These are phyloP conservation scores for Neurospora sp. DNA, from an alignment of 495 filamentous ascomycete genomes.

Conservation along the genomic window DNA sequence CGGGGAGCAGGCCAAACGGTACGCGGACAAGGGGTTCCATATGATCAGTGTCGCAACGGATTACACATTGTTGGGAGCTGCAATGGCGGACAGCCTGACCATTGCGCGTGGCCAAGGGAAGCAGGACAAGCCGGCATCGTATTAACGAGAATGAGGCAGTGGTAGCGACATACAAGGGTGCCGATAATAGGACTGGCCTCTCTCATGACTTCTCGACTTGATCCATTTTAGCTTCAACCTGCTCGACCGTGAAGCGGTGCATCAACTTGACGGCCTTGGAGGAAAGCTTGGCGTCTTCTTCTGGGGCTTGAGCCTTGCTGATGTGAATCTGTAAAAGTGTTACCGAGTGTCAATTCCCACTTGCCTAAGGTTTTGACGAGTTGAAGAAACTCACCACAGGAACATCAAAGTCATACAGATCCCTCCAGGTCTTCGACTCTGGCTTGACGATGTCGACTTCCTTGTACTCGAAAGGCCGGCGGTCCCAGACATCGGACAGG, in stretches of 20 bases:
- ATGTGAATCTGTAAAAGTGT: conserved; percentile 51
- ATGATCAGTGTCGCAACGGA: conserved; percentile 64
- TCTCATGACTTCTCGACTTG: conserved; percentile 39
- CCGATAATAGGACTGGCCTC: neutral
- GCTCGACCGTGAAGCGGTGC: conserved; percentile 64
- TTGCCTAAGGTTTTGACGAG: neutral
- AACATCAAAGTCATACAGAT: conserved; percentile 82
- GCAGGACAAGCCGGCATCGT: conserved; percentile 22
- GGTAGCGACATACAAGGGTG: neutral
- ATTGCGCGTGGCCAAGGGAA: conserved; percentile 34
- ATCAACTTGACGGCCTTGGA: conserved; percentile 67
- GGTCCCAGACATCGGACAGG: conserved; percentile 59
- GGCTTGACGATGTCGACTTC: conserved; percentile 70
- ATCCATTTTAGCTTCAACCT: conserved; percentile 64
- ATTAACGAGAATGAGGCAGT: conserved; percentile 13
- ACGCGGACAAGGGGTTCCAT: conserved; percentile 60
- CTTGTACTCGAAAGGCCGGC: conserved; percentile 60
- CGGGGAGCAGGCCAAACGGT: conserved; percentile 52
- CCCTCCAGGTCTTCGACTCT: conserved; percentile 57
- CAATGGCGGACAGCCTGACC: conserved; percentile 33
- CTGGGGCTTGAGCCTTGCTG: conserved; percentile 35
- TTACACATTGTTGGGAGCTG: conserved; percentile 41
- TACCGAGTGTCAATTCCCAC: neutral
- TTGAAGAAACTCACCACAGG: conserved; percentile 53
- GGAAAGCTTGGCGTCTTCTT: conserved; percentile 40